phyloP scores from a whole-genome alignment of 257 asterid genomes.

The Rubia yunnanensis region DNA sequence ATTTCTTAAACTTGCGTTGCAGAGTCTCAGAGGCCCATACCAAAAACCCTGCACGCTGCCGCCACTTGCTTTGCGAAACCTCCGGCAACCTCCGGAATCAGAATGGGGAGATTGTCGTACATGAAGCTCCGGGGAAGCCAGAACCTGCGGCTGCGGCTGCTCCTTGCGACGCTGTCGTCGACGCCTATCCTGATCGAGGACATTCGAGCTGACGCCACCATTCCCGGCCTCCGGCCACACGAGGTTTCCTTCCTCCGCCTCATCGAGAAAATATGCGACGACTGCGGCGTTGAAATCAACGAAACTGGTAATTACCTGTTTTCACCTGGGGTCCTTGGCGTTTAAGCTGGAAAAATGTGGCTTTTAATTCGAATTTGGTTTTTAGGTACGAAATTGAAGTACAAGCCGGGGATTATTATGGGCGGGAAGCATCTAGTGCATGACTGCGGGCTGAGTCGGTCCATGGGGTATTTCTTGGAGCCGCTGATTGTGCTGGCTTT shows the following conservation, averaged over 20 bases:
- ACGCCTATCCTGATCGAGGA: constrained; percentile 68
- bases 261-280: constrained; percentile 63
- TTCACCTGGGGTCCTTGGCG: not conserved
- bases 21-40: too few relatives aligned
- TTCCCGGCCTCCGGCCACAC: constrained; percentile 71
- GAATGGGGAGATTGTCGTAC: constrained; percentile 46
- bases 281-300: constrained; percentile 60
- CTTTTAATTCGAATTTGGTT: constrained; percentile 3
- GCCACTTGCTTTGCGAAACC: not conserved
- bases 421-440: constrained; percentile 74
- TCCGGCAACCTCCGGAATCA: not conserved
- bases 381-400: constrained; percentile 71
- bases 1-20: not conserved
- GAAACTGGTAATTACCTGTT: constrained; percentile 47
- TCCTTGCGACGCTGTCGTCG: constrained; percentile 66
- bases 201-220: constrained; percentile 60
- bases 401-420: constrained; percentile 81
- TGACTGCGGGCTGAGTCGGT: constrained; percentile 61
- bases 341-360: not conserved
- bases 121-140: constrained; percentile 67
- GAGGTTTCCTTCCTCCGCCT: constrained; percentile 79
- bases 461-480: constrained; percentile 75
- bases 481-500: constrained; percentile 70
- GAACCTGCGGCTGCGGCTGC: constrained; percentile 64
- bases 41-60: not conserved